Evolutionary conservation across 345 rosid genomes (phyloP).

Genomic region (Moricandia moricandioides): DNA sequence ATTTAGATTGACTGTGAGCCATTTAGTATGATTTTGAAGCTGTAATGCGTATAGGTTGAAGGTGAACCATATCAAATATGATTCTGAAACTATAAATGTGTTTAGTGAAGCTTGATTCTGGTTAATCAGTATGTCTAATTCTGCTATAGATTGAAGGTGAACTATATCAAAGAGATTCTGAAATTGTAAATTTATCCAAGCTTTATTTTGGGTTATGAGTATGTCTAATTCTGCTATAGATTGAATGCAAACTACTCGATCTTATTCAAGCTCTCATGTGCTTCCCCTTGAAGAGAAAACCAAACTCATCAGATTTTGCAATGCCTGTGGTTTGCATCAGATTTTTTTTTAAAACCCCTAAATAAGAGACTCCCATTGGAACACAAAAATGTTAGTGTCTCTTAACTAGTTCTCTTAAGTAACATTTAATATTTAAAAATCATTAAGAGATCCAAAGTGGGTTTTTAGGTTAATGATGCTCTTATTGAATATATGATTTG

Average conservation of each 20-base stretch:
- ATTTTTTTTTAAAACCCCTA: no score
- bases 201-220: background rate
- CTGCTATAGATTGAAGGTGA: background rate
- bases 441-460: no score
- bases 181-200: no score
- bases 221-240: background rate
- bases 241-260: constrained; percentile 59
- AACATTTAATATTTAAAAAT: no score
- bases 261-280: constrained; percentile 64
- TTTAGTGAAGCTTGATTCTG: no score
- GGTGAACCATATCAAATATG: background rate
- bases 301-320: no score
- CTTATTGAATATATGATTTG: no score
- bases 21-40: background rate
- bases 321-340: no score
- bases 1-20: background rate
- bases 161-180: background rate
- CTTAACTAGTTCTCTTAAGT: no score
- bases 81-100: background rate
- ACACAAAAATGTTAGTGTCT: no score
- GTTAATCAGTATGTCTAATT: background rate
- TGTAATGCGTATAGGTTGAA: background rate
- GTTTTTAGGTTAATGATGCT: no score
- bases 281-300: constrained; percentile 77
- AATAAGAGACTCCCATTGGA: no score